phyloP scores from a whole-genome alignment of 331 rosid genomes.

The Pyracantha coccinea region DNA sequence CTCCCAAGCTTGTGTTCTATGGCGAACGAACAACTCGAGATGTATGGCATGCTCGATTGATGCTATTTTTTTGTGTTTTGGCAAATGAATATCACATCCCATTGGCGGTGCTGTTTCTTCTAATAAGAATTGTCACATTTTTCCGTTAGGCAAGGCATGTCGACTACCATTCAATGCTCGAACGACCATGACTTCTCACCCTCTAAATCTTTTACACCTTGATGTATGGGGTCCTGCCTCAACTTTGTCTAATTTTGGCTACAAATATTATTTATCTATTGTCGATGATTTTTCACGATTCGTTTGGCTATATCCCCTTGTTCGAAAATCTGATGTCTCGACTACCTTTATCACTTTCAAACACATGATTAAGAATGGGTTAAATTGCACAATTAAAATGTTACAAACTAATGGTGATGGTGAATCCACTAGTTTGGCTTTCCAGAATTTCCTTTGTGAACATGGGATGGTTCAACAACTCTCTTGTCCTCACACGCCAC shows the following conservation, averaged over 20 bases:
- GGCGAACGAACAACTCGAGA: background rate
- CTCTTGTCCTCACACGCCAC: background rate
- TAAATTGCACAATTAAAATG: background rate
- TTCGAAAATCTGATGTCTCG: background rate
- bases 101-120: background rate
- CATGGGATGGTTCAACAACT: background rate
- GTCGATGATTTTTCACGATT: background rate
- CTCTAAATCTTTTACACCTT: too few species aligned
- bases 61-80: background rate
- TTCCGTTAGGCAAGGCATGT: background rate
- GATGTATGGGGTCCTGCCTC: background rate
- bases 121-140: background rate
- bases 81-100: background rate
- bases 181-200: too few species aligned
- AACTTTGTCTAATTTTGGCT: background rate
- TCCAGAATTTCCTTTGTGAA: background rate
- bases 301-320: background rate
- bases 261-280: background rate
- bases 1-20: background rate
- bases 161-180: background rate
- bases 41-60: background rate
- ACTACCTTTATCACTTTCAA: background rate
- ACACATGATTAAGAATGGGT: background rate
- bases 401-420: background rate
- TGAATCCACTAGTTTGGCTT: background rate